Evolutionary conservation across 805 yeast species (phyloP), one percentile per base, ranked within the genome.

Genomic region (Sporopachydermia quercuum): DNA sequence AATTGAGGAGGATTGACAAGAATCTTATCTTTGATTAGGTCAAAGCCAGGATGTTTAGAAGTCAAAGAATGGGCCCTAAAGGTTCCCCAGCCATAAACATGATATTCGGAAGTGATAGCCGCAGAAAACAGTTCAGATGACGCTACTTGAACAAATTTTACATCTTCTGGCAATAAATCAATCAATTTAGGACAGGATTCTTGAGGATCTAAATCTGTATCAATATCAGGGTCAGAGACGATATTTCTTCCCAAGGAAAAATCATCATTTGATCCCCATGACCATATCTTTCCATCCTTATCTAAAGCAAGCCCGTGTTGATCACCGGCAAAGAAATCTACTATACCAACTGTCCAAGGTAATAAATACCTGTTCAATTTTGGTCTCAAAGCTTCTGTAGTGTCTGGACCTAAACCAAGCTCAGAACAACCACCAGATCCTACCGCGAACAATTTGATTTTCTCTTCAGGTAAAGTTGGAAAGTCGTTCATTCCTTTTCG

Each of bases 1-100:
- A 73, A 72, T 45, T 62, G 56, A 8, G 94, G 93, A 1, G 62
- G 63, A 23, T 50, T 62, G 56, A 82, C 91, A 17, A 71, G 8
- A 16, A 16, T 8, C 8, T 8, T 18, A 6, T 36, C 33, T 16
- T 14, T 13, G 14, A 13, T 15, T 5, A 19, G n/a, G 18, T 35
- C 15, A 23, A 36, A 15, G n/a, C 30, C 30, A 23, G 30, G 30
- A 23, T 23, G 30, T 23, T 23, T 23, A 23, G 30, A 23, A 8
- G 30, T 23, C 8, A 23, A 13, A 30, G 14, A 14, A 17, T 15
- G 16, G 16, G 4, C 19, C 56, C 68, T 43, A 50, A 36, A 36
- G 6, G 38, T 36, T 11, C 38, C 38, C 38, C 38, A 36, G 5
- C 38, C 38, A 19, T 36, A 36, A n/a, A 36, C 38, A 36, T 16